Evolutionary conservation across 768 basidiomycete genomes (phyloP), one percentile per base, ranked within the genome.

Genomic region (Lentinula edodes): DNA sequence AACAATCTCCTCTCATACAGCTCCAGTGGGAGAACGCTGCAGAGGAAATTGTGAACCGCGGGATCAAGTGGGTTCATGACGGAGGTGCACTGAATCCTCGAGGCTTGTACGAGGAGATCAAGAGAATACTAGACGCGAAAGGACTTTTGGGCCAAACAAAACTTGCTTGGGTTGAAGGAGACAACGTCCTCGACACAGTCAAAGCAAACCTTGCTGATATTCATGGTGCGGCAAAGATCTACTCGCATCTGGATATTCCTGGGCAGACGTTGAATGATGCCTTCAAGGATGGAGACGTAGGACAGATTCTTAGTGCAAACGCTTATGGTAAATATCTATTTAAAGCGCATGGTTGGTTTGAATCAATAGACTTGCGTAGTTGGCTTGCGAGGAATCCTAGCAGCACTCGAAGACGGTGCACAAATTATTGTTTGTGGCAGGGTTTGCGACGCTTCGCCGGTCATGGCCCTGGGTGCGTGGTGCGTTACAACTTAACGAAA

Each of bases 141-240:
- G 58, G 58, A 3, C 48, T 59, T 32, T 45, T 42, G 41, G 45
- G 35, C n/a, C 20, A 59, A 48, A 39, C 46, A 13, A 59, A 59
- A 35, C 32, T 59, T 16, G 58, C 58, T 48, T 59, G 43, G 43
- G 58, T 59, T 13, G 58, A 59, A 59, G 58, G 58, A 12, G 58
- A 59, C 16, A 35, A 59, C 35, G 58, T 59, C 6, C 34, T 48
- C 4, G 28, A 50, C 32, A 43, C 38, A 16, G 42, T 59, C 34
- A 59, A 48, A 59, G 9, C 58, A 13, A 48, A 50, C 36, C 55
- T 56, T 54, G 36, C 53, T 5, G 16, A 13, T 7, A 8, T 13
- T 1, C 5, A 45, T 32, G 34, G 7, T 15, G 41, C 32, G 10
- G 57, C 10, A 34, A 51, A 51, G 43, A 34, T 48, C 7, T 59